Base-by-base conservation (phyloP, 352 stramenopile genomes). In the Globisporangium yorkense region DNA sequence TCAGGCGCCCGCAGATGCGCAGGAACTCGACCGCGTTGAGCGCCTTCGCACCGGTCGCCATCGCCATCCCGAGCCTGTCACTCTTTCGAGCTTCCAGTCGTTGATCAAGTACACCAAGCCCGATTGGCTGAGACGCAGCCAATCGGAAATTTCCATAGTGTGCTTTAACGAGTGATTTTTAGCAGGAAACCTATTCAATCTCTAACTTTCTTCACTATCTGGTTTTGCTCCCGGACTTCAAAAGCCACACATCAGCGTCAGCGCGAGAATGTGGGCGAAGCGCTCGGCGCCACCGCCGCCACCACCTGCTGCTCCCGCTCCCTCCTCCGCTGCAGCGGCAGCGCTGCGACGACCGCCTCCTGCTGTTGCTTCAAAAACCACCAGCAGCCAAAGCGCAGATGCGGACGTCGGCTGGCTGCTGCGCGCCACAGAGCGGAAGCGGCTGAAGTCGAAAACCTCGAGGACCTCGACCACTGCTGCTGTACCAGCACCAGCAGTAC, bases 11-110 rank as follows among this genome's bases (percentile, higher is more conserved):
- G 52, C 75, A 88, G 50, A 93, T 83, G 53, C 84, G 75, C 56
- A 93, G 67, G 59, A 93, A 93, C 66, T 93, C 80, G 59, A 93
- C 63, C 18, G 81, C 84, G 51, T 72, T 87, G 41, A 87, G 50
- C 51, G 83, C 80, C 58, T 79, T 89, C 6, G 71, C 75, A 43
- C 77, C 78, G 12, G 73, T 45, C 27, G 76, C 77, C 57, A 76
- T 71, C 54, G 74, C 70, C 65, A 76, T 74, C 31, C 8, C 8
- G 31, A 35, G 31, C 8, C 8, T 35, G 31, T 35, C 31, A 35
- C 31, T 13, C 33, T 39, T 39, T 7, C 1, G 6, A 39, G 33
- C 7, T 39, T 39, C 21, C 21, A 24, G 21, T 24, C 21, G 21
- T 24, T 24, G 21, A 24, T 24, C 21, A 24, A 24, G 21, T 24